These are phyloP conservation scores for Tetracladium marchalianum DNA, from an alignment of 495 filamentous ascomycete species.

Conservation along the genomic window DNA sequence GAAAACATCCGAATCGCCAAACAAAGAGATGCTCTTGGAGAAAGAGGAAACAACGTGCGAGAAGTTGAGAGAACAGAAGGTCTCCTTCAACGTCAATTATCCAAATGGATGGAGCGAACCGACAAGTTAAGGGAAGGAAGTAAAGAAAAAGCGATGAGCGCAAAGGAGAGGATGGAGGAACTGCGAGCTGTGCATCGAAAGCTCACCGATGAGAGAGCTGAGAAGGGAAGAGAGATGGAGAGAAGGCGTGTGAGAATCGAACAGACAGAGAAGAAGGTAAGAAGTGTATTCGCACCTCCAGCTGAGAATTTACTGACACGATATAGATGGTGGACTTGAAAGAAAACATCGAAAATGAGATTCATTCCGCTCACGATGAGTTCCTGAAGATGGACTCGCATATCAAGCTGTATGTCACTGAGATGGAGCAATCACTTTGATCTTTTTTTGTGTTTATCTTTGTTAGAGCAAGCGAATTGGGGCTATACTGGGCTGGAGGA, in stretches of 20 bases:
- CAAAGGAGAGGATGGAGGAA: conserved; percentile 84
- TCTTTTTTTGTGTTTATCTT: conserved; percentile 12
- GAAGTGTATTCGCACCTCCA: conserved; percentile 7
- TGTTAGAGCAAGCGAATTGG: conserved; percentile 1
- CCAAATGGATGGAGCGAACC: conserved; percentile 75
- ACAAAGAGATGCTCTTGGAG: conserved; percentile 78
- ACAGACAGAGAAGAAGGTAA: conserved; percentile 96
- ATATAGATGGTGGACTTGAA: conserved; percentile 89
- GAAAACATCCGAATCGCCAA: conserved; percentile 65
- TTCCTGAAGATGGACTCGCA: conserved; percentile 95
- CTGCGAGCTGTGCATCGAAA: conserved; percentile 69
- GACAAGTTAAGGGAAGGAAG: conserved; percentile 67
- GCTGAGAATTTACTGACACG: conserved; percentile 24
- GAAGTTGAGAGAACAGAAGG: conserved; percentile 86
- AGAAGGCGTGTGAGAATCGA: conserved; percentile 82
- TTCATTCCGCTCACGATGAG: conserved; percentile 77
- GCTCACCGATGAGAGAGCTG: conserved; percentile 72
- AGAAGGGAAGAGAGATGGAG: conserved; percentile 86
- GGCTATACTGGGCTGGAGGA: not conserved
- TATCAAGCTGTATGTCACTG: conserved; percentile 93
- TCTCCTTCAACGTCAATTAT: conserved; percentile 71
- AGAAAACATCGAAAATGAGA: conserved; percentile 91
- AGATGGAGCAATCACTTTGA: conserved; percentile 92
- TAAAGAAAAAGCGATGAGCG: conserved; percentile 66
- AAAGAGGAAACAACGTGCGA: conserved; percentile 75